phyloP scores from a whole-genome alignment of 2,329 filamentous ascomycete species.

The Coniochaeta ligniaria region DNA sequence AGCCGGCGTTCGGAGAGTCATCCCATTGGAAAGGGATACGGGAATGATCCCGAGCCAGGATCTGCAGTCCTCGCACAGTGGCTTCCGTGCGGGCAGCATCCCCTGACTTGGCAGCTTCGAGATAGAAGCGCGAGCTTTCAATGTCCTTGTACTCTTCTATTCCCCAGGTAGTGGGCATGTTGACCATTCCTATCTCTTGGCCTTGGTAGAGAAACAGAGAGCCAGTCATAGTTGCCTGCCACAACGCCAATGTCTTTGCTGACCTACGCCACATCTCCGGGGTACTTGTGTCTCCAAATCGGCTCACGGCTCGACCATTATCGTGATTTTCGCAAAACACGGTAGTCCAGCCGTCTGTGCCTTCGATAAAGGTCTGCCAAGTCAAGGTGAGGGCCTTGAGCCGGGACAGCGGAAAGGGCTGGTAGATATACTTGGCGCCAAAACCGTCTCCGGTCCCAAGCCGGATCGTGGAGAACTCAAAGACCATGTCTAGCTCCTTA shows the following conservation, averaged over 20 bases:
- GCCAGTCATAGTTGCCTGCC: constrained; percentile 41
- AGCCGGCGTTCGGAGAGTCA: constrained; percentile 49
- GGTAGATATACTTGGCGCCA: constrained; percentile 3
- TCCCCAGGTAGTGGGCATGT: constrained; percentile 41
- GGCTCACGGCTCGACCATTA: constrained; percentile 48
- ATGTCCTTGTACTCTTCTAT: constrained; percentile 47
- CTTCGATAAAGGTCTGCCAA: constrained; percentile 42
- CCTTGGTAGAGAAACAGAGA: constrained; percentile 54
- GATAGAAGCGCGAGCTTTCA: constrained; percentile 44
- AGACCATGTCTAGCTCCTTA: constrained; percentile 54
- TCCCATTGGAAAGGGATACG: constrained; percentile 64
- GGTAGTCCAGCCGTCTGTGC: constrained; percentile 49
- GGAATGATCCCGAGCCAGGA: constrained; percentile 57
- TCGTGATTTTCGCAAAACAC: constrained; percentile 60
- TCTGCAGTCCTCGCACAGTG: constrained; percentile 45
- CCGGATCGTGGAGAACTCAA: constrained; percentile 51
- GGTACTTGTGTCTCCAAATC: constrained; percentile 40
- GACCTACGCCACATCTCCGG: constrained; percentile 34
- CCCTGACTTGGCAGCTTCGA: constrained; percentile 5
- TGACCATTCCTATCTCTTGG: constrained; percentile 55
- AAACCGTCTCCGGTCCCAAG: constrained; percentile 28
- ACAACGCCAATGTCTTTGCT: constrained; percentile 45
- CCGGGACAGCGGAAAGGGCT: constrained; percentile 22
- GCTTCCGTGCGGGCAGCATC: constrained; percentile 30
- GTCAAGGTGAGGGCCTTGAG: constrained; percentile 35